A percentile compares a stretch with the other conserved stretches of the same genome.
Conservation (phyloP, 305 asterid species). For the Solanum chacoense region DNA sequence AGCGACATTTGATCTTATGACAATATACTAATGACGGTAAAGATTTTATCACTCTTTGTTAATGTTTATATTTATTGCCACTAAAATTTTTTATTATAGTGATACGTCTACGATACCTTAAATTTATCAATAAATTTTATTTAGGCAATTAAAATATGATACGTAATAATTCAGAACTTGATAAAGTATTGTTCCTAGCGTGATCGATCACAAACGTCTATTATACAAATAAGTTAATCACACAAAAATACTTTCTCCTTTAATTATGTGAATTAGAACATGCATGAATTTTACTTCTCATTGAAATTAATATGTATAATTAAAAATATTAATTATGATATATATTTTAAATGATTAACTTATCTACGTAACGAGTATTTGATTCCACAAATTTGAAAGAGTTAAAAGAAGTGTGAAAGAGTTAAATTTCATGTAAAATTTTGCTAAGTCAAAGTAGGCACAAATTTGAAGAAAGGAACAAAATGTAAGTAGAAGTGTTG, state of each 20-base stretch:
- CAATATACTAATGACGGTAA: too few species aligned
- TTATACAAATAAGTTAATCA: background rate
- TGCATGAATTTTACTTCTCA: background rate
- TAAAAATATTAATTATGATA: background rate
- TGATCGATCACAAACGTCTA: background rate
- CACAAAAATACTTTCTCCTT: background rate
- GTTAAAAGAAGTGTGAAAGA: background rate
- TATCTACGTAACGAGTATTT: background rate
- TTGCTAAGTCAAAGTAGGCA: background rate
- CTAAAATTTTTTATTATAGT: background rate
- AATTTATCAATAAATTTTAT: background rate
- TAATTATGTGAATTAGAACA: background rate
- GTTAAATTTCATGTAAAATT: too few species aligned
- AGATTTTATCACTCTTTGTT: too few species aligned
- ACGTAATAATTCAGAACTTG: background rate
- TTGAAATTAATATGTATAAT: background rate
- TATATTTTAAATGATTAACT: background rate
- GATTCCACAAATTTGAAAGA: background rate
- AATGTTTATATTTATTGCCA: background rate
- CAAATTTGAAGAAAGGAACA: background rate
- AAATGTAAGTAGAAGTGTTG: background rate
- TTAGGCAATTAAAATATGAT: too few species aligned
- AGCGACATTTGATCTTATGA: too few species aligned
- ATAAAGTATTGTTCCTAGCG: background rate
- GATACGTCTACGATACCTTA: background rate